A percentile compares a stretch with the other conserved stretches of the same genome.
phyloP scores from a whole-genome alignment of 208 protist genomes.

The Vickermania ingenoplastis region DNA sequence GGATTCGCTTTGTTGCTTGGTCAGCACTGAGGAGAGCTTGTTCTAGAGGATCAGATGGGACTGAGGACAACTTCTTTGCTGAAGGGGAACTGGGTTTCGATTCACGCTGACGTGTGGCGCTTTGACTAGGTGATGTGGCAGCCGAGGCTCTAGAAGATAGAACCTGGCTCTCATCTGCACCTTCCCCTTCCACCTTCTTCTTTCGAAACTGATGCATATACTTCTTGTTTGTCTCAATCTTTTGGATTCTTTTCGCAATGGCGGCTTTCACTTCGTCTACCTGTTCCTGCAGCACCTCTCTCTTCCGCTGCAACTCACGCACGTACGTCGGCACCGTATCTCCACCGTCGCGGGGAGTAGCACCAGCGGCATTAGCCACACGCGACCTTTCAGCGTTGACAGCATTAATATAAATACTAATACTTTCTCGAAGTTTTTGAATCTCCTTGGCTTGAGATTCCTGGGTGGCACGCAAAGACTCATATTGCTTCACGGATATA shows the following conservation, averaged over 20 bases:
- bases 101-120: not conserved
- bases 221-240: conserved; percentile 1
- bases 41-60: not conserved
- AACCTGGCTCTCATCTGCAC: not conserved
- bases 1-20: not conserved
- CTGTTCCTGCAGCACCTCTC: conserved; percentile 1
- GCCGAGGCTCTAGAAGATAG: not conserved
- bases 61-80: not conserved
- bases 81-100: too few relatives aligned
- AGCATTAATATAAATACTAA: conserved; percentile 38
- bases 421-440: conserved; percentile 18
- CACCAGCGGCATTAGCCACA: not conserved
- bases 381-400: conserved; percentile 3
- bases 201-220: conserved; percentile 1
- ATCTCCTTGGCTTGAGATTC: conserved; percentile 19
- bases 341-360: not conserved
- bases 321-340: not conserved
- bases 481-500: conserved; percentile 49
- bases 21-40: not conserved
- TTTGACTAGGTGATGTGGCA: not conserved
- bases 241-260: not conserved
- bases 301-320: not conserved
- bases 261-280: not conserved
- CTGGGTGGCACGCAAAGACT: conserved; percentile 17
- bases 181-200: not conserved